A percentile compares a stretch with the other conserved stretches of the same genome.
These are phyloP conservation scores for Fusarium sulawesiense DNA, from an alignment of 2,329 filamentous ascomycete genomes.

Conservation along the genomic window DNA sequence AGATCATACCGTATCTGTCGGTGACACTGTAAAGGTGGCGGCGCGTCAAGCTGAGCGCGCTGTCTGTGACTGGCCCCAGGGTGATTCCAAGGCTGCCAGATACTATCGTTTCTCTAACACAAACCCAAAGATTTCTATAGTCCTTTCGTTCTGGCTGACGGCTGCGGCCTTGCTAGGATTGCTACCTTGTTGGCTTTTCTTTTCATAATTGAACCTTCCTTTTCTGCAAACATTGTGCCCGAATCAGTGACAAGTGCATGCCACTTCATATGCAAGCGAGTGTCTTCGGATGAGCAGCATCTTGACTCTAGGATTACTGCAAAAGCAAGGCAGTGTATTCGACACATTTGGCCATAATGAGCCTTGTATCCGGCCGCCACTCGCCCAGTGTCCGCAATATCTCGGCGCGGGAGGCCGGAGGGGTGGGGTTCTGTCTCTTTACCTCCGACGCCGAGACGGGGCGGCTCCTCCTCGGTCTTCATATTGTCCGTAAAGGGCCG, in stretches of 20 bases:
- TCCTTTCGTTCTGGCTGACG: slow-evolving; percentile 33
- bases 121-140: slow-evolving; percentile 17
- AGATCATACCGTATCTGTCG: slow-evolving; percentile 38
- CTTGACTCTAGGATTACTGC: not conserved
- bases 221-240: not conserved
- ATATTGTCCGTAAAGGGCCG: slow-evolving; percentile 33
- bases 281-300: not conserved
- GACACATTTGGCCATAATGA: slow-evolving; percentile 16
- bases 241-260: slow-evolving; percentile 7
- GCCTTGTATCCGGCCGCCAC: slow-evolving; percentile 17
- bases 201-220: slow-evolving; percentile 22
- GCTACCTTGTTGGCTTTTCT: slow-evolving; percentile 32
- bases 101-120: slow-evolving; percentile 41
- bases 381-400: slow-evolving; percentile 25
- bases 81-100: slow-evolving; percentile 37
- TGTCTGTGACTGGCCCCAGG: slow-evolving; percentile 62
- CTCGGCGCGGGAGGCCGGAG: slow-evolving; percentile 34
- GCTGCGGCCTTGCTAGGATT: slow-evolving; percentile 30
- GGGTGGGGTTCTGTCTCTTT: slow-evolving; percentile 8
- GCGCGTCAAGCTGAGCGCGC: slow-evolving; percentile 63
- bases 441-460: slow-evolving; percentile 34
- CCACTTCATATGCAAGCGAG: slow-evolving; percentile 7
- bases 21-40: slow-evolving; percentile 66
- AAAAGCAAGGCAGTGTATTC: slow-evolving; percentile 1
- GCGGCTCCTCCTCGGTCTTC: slow-evolving; percentile 35